Conservation (phyloP, 768 basidiomycete species). For the Collybia mongolica region DNA sequence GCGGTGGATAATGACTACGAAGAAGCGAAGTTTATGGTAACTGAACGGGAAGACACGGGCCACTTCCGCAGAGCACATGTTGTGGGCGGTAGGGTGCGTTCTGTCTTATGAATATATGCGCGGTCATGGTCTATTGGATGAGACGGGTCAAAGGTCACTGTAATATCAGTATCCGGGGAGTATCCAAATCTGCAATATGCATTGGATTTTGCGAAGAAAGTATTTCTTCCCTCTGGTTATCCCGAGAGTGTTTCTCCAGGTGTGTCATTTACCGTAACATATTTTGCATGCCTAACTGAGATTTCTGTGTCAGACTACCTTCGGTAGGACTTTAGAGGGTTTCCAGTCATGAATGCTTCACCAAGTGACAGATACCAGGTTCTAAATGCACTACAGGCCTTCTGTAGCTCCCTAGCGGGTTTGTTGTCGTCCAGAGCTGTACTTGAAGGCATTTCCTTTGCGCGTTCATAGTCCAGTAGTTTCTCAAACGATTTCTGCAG, state of each 20-base stretch:
- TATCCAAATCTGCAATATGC: constrained; percentile 3
- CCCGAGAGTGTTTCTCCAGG: constrained; percentile 62
- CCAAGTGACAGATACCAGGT: constrained; percentile 54
- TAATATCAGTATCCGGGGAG: constrained; percentile 1
- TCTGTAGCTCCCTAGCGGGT: constrained; percentile 65
- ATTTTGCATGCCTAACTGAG: neutral
- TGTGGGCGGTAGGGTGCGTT: constrained; percentile 9
- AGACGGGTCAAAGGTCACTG: constrained; percentile 2
- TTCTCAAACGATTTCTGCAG: constrained; percentile 24
- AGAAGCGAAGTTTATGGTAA: constrained; percentile 1
- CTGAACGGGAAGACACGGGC: constrained; percentile 21
- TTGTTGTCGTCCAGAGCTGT: constrained; percentile 66
- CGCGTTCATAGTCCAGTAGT: neutral
- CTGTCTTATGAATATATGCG: neutral
- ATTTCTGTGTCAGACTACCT: constrained; percentile 46
- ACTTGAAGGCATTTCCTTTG: constrained; percentile 49
- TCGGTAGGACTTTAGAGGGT: constrained; percentile 31
- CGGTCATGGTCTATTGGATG: neutral
- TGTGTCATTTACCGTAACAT: constrained; percentile 13
- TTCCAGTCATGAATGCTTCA: constrained; percentile 5
- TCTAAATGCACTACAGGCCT: constrained; percentile 65
- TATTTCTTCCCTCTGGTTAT: constrained; percentile 66
- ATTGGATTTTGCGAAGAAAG: constrained; percentile 33
- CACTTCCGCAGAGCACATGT: constrained; percentile 9
- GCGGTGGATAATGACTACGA: too few species aligned